Conservation (phyloP, 1,284 basidiomycete genomes). For the Marasmius sp. region DNA sequence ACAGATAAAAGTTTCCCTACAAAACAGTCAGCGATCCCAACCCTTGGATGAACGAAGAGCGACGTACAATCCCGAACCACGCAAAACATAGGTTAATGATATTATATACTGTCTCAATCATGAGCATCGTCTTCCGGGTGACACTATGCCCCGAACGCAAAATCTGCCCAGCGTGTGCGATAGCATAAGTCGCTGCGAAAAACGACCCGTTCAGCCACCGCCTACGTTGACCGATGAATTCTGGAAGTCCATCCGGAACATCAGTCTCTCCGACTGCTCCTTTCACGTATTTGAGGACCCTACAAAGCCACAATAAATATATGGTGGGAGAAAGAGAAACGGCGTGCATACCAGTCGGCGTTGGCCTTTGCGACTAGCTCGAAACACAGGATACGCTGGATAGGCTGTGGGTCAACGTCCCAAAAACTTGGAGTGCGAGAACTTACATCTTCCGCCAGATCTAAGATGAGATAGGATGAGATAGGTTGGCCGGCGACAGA, state of each 20-base stretch:
- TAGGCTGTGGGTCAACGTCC: constrained; percentile 2
- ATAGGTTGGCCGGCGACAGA: background rate
- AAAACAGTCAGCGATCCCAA: background rate
- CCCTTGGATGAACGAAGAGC: background rate
- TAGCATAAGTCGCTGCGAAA: constrained; percentile 88
- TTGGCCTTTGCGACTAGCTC: constrained; percentile 94
- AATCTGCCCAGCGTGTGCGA: constrained; percentile 85
- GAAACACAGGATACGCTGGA: constrained; percentile 92
- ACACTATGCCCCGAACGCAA: constrained; percentile 83
- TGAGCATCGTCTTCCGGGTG: constrained; percentile 71
- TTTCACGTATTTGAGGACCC: constrained; percentile 96
- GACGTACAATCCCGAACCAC: constrained; percentile 88
- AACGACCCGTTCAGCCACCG: constrained; percentile 95
- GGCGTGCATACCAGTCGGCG: constrained; percentile 64
- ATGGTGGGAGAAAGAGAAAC: background rate
- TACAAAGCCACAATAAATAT: constrained; percentile 24
- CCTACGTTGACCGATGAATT: constrained; percentile 93
- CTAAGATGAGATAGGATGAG: constrained; percentile 34
- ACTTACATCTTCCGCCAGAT: constrained; percentile 82
- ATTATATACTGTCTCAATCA: constrained; percentile 87
- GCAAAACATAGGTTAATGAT: constrained; percentile 86
- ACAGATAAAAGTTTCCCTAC: constrained; percentile 92
- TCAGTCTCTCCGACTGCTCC: constrained; percentile 96
- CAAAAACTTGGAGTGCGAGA: constrained; percentile 4
- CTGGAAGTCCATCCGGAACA: constrained; percentile 90